Percentiles rank a stretch among this genome's conserved stretches.
Evolutionary conservation across 108 stramenopile species (phyloP).

Genomic region (Craspedostauros australis): DNA sequence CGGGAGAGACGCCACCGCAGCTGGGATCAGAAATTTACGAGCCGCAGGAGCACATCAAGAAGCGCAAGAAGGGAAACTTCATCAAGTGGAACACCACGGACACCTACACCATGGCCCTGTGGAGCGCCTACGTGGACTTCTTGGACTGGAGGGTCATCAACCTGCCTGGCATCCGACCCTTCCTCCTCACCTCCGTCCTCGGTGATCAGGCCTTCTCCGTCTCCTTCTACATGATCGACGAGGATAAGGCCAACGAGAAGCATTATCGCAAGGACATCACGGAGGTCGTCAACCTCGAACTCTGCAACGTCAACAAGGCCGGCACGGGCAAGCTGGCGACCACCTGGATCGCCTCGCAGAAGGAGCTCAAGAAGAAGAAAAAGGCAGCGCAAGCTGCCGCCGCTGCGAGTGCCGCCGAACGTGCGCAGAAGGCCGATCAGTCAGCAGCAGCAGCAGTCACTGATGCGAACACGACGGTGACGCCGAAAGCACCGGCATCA

Average conservation of each 20-base stretch:
- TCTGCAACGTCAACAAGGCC: slow-evolving; percentile 21
- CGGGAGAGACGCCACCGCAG: slow-evolving; percentile 59
- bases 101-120: slow-evolving; percentile 79
- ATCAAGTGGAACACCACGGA: slow-evolving; percentile 72
- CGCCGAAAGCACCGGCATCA: no score
- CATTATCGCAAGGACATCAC: slow-evolving; percentile 25
- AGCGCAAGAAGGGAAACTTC: slow-evolving; percentile 49
- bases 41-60: slow-evolving; percentile 53
- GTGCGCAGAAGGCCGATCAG: no score
- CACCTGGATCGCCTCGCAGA: slow-evolving; percentile 9
- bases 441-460: no score
- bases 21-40: slow-evolving; percentile 73
- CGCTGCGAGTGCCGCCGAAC: no score
- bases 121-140: slow-evolving; percentile 81
- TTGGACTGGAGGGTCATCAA: slow-evolving; percentile 72
- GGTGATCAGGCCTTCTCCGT: slow-evolving; percentile 68
- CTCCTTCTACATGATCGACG: slow-evolving; percentile 56
- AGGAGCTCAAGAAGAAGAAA: neutral
- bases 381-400: no score
- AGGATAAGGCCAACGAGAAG: slow-evolving; percentile 21
- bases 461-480: no score
- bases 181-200: slow-evolving; percentile 54
- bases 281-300: slow-evolving; percentile 36
- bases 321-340: slow-evolving; percentile 16
- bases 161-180: slow-evolving; percentile 79